Percentiles rank a stretch among this genome's conserved stretches.
Evolutionary conservation across 441 rosid species (phyloP).

Genomic region (Jatropha podagrica): DNA sequence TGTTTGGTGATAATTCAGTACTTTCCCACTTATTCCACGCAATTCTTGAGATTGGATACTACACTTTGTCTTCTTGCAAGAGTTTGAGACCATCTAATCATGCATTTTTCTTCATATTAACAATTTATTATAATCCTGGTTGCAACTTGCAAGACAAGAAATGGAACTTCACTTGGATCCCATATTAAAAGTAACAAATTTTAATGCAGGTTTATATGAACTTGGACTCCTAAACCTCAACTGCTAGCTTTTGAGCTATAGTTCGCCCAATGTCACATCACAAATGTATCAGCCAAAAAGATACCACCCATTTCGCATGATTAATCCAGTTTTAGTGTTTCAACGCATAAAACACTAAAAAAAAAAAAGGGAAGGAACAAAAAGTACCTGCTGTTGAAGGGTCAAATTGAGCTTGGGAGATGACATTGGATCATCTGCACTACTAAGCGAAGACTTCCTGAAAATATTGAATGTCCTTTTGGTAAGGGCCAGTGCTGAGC

Average conservation of each 20-base stretch:
- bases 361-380: not conserved
- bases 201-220: too few species aligned
- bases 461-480: constrained; percentile 42
- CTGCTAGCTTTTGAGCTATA: too few species aligned
- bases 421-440: constrained; percentile 37
- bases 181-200: too few species aligned
- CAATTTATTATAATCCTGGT: not conserved
- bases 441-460: constrained; percentile 35
- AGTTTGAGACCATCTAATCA: not conserved
- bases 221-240: too few species aligned
- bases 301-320: too few species aligned
- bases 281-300: too few species aligned
- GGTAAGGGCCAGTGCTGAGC: constrained; percentile 61
- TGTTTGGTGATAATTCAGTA: not conserved
- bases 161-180: too few species aligned
- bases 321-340: not conserved
- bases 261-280: too few species aligned
- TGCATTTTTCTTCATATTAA: not conserved
- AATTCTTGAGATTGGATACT: not conserved
- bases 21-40: not conserved
- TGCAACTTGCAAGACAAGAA: too few species aligned
- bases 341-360: not conserved
- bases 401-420: constrained; percentile 72
- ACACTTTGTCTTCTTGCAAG: not conserved
- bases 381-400: constrained; percentile 77